Percentiles rank a stretch among this genome's conserved stretches.
Evolutionary conservation across 2,329 filamentous ascomycete genomes (phyloP).

Genomic region (Aspergillus jensenii): DNA sequence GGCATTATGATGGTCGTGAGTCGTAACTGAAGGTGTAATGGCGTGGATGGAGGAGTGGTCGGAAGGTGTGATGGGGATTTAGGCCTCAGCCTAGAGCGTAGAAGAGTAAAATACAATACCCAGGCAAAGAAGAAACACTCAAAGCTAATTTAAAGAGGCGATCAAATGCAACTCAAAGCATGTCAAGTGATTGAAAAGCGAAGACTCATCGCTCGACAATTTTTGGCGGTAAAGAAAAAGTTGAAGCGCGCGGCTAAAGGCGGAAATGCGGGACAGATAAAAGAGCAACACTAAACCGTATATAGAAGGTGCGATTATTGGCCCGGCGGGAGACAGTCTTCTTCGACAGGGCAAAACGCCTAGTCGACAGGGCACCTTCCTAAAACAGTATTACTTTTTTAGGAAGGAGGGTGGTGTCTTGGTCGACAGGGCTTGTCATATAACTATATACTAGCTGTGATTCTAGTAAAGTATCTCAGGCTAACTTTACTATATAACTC

Average conservation of each 20-base stretch:
- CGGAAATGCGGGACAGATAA: constrained; percentile 14
- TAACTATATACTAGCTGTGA: neutral
- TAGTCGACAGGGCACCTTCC: too few relatives aligned
- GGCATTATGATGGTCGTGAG: constrained; percentile 26
- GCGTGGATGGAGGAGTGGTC: neutral
- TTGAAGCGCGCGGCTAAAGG: constrained; percentile 16
- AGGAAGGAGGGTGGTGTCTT: too few relatives aligned
- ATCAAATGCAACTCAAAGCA: neutral
- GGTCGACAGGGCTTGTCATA: neutral
- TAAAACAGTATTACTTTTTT: too few relatives aligned
- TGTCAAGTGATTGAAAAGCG: neutral
- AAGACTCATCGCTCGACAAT: neutral
- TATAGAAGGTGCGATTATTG: neutral
- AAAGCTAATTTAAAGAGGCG: neutral
- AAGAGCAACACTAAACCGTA: constrained; percentile 1
- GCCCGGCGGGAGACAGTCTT: too few relatives aligned
- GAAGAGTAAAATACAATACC: neutral
- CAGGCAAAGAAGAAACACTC: neutral
- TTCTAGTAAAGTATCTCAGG: too few relatives aligned
- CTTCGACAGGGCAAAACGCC: too few relatives aligned
- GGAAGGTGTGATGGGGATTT: neutral
- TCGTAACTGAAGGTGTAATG: neutral
- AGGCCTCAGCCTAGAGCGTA: neutral
- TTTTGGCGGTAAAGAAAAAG: constrained; percentile 14
- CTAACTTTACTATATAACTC: too few relatives aligned